Percentiles rank a stretch among this genome's conserved stretches.
These are phyloP conservation scores for Mycena vulgaris DNA, from an alignment of 768 basidiomycete genomes.

Conservation along the genomic window DNA sequence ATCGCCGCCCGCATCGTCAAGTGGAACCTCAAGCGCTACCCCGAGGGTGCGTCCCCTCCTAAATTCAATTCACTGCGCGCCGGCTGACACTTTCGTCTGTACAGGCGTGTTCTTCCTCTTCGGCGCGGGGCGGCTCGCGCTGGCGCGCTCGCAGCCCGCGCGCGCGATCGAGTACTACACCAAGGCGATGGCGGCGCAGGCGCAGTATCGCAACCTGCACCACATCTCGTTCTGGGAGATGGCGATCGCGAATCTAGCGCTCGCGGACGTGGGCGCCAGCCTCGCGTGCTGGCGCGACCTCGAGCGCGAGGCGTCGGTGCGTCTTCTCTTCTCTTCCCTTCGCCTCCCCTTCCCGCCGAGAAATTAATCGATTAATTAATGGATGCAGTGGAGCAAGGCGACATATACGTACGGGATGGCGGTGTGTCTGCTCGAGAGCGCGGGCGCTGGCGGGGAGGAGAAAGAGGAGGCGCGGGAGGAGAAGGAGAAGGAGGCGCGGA, in stretches of 20 bases:
- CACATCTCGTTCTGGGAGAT: slow-evolving; percentile 92
- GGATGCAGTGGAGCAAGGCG: slow-evolving; percentile 87
- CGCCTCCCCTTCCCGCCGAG: too few species aligned
- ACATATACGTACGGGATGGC: slow-evolving; percentile 85
- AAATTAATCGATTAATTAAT: too few species aligned
- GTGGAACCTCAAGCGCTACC: slow-evolving; percentile 89
- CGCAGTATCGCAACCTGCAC: slow-evolving; percentile 81
- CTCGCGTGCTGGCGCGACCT: slow-evolving; percentile 79
- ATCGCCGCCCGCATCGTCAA: slow-evolving; percentile 84
- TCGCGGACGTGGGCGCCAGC: slow-evolving; percentile 77
- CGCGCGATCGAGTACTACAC: slow-evolving; percentile 83
- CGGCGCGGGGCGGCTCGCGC: slow-evolving; percentile 87
- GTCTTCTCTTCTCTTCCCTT: slow-evolving; percentile 27
- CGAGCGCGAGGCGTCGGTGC: slow-evolving; percentile 79
- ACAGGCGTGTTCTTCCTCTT: slow-evolving; percentile 94
- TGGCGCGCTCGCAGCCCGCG: slow-evolving; percentile 81
- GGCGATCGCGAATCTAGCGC: slow-evolving; percentile 79
- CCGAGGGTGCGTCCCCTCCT: slow-evolving; percentile 64
- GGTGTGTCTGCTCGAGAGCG: slow-evolving; percentile 75
- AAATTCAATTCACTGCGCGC: background rate
- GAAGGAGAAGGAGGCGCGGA: slow-evolving; percentile 69
- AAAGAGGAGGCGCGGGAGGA: slow-evolving; percentile 48
- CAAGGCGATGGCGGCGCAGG: slow-evolving; percentile 73
- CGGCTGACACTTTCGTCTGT: too few species aligned
- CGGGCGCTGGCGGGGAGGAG: slow-evolving; percentile 31